Evolutionary conservation across 2,329 filamentous ascomycete genomes (phyloP), one percentile per base, ranked within the genome.

Genomic region (Stachybotrys echinatus): DNA sequence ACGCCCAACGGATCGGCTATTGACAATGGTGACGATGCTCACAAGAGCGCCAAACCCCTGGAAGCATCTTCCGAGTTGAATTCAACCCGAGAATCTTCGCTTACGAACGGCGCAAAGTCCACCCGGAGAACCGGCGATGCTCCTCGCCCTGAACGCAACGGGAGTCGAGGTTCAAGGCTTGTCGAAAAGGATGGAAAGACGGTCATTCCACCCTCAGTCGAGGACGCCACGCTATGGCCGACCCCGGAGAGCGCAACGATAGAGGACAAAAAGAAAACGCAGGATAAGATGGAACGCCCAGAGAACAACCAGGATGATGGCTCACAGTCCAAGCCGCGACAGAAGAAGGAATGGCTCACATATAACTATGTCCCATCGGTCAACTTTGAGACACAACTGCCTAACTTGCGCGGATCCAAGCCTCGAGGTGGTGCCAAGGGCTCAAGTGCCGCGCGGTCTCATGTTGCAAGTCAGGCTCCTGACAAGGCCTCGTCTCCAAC

Each of bases 311-410:
- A 84, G 54, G 83, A 83, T 49, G 59, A 76, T 63, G 59, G 66
- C 58, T 55, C 58, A 19, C 58, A 71, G 52, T 61, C 62, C 45
- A 80, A 79, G 61, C 61, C 71, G 21, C 59, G 81, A 74, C 67
- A 85, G 78, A 95, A 95, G 74, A 84, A 88, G 60, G 89, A 91
- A 62, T 97, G 94, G 92, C 84, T 89, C 51, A 80, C 84, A 1
- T 81, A 96, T 50, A 83, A 86, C 31, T 92, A 92, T 61, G 89
- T 89, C 12, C 92, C 91, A 8, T 87, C 83, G 14, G 90, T 94
- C 45, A 85, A 85, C 51, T 97, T 95, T 69, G 87, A 89, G 65
- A 96, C 94, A 1, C 89, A 88, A 23, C 68, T 96, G 39, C 83
- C 85, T 14, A 71, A 69, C 43, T 63, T 71, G 57, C 76, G 78